These are phyloP conservation scores for Primulina huaijiensis DNA, from an alignment of 257 asterid genomes.

Conservation along the genomic window DNA sequence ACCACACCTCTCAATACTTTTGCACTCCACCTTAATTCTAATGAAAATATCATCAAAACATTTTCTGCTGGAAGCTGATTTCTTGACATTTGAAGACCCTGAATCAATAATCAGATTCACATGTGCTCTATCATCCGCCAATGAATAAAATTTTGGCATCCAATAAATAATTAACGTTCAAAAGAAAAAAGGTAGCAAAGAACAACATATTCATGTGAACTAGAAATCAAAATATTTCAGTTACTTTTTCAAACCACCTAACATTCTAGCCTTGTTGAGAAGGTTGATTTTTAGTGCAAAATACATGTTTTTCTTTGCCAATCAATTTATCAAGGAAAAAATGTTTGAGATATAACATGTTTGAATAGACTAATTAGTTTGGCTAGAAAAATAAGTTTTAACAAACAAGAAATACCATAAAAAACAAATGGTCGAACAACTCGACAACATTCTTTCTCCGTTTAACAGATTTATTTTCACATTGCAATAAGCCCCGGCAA, in stretches of 20 bases:
- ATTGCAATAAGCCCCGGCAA: too few relatives aligned
- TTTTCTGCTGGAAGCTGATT: background rate
- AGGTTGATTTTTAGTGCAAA: background rate
- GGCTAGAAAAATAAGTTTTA: too few relatives aligned
- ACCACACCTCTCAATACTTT: slow-evolving; percentile 6
- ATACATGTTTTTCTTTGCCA: background rate
- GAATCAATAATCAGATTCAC: background rate
- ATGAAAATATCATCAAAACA: background rate
- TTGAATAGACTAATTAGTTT: background rate
- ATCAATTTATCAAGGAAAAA: background rate
- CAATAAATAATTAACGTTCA: background rate
- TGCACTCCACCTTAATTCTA: background rate
- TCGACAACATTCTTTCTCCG: too few relatives aligned
- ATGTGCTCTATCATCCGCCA: background rate
- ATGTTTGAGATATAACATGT: too few relatives aligned
- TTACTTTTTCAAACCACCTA: background rate
- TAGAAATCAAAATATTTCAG: background rate
- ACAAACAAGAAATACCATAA: too few relatives aligned
- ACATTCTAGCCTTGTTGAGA: background rate
- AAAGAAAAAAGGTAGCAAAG: background rate
- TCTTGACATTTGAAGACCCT: background rate
- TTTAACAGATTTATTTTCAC: too few relatives aligned
- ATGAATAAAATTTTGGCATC: background rate
- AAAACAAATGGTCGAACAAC: too few relatives aligned
- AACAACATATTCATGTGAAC: background rate